These are phyloP conservation scores for Pseudogymnoascus sp. DNA, from an alignment of 2,329 filamentous ascomycete genomes.

Conservation along the genomic window DNA sequence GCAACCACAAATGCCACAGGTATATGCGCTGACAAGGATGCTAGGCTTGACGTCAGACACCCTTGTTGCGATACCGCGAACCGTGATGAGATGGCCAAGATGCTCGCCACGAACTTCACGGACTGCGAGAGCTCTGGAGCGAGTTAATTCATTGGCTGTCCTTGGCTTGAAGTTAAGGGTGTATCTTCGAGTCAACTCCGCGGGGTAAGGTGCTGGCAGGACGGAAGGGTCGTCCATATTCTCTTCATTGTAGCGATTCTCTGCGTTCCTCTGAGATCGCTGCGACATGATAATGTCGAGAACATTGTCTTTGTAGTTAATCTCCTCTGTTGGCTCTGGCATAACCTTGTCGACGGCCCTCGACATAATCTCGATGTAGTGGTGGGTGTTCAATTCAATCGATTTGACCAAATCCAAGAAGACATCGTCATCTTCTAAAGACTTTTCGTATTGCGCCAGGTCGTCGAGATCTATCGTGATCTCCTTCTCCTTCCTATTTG, in stretches of 20 bases:
- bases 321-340: conserved; percentile 67
- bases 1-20: conserved; percentile 90
- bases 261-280: conserved; percentile 76
- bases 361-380: conserved; percentile 89
- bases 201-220: conserved; percentile 73
- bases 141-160: conserved; percentile 59
- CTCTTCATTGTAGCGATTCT: conserved; percentile 59
- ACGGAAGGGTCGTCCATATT: conserved; percentile 55
- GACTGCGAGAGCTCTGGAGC: conserved; percentile 67
- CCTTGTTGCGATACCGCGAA: conserved; percentile 87
- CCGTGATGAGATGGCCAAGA: conserved; percentile 84
- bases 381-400: conserved; percentile 84
- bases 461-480: conserved; percentile 87
- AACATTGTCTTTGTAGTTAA: conserved; percentile 95
- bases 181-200: conserved; percentile 86
- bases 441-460: conserved; percentile 67
- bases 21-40: conserved; percentile 96
- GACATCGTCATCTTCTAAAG: conserved; percentile 49
- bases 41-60: conserved; percentile 97
- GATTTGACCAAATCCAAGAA: conserved; percentile 65
- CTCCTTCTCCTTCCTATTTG: conserved; percentile 69
- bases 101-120: conserved; percentile 89
- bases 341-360: conserved; percentile 80
- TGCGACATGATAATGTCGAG: conserved; percentile 95
- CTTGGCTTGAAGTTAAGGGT: conserved; percentile 93